phyloP scores from a whole-genome alignment of 2,329 filamentous ascomycete species.

The Pseudogymnoascus sp. region DNA sequence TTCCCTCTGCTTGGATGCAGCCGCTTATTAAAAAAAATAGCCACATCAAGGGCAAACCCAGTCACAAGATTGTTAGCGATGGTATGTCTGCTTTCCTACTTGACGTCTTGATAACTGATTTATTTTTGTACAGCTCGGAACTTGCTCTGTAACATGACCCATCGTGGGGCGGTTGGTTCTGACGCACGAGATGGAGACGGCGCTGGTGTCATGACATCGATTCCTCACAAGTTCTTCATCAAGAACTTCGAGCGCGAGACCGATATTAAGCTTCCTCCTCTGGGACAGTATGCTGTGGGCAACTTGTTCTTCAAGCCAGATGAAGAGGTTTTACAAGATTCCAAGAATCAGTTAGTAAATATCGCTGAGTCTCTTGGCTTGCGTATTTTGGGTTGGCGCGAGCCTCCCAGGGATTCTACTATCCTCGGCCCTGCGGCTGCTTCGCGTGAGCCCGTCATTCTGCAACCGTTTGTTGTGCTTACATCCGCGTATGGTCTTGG shows the following conservation, averaged over 20 bases:
- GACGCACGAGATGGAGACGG: conserved; percentile 97
- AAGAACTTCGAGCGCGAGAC: conserved; percentile 96
- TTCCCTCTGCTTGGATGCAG: background rate
- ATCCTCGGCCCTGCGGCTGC: conserved; percentile 86
- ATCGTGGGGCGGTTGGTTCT: conserved; percentile 94
- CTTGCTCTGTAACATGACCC: conserved; percentile 99
- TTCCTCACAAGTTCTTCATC: conserved; percentile 95
- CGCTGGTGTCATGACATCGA: conserved; percentile 98
- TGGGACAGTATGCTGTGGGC: conserved; percentile 91
- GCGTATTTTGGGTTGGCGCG: conserved; percentile 90
- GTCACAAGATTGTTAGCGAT: conserved; percentile 99
- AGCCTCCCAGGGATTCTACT: conserved; percentile 87
- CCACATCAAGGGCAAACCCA: conserved; percentile 94
- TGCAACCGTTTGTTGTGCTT: conserved; percentile 91
- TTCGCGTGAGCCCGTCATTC: conserved; percentile 88
- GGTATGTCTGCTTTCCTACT: conserved; percentile 46
- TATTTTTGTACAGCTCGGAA: conserved; percentile 58
- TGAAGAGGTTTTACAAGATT: conserved; percentile 79
- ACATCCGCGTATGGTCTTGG: conserved; percentile 76
- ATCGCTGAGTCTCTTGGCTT: conserved; percentile 81
- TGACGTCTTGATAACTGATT: conserved; percentile 27
- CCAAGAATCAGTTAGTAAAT: conserved; percentile 87
- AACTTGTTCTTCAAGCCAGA: conserved; percentile 99
- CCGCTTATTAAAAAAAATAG: conserved; percentile 38
- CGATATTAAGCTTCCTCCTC: conserved; percentile 75